Base-by-base conservation (phyloP, 2,329 filamentous ascomycete species). In the Pseudogymnoascus sp. region DNA sequence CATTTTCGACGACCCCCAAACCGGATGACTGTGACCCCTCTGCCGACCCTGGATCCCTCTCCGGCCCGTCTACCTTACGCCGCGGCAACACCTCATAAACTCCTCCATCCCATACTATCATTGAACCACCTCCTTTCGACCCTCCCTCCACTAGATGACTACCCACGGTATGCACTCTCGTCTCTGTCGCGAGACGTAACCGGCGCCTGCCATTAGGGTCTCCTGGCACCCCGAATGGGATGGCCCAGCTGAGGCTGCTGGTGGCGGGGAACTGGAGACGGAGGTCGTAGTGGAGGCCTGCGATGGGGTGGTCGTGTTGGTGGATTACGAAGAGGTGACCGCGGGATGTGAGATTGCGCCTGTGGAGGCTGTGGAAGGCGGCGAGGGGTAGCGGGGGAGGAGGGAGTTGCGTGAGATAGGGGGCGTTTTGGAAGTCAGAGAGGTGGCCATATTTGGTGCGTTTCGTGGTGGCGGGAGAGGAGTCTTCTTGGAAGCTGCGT, bases 261-360 rank as follows among this genome's bases (percentile, higher is more conserved):
- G 82, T 81, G 63, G 80, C 78, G 31, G 88, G 90, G 71, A 90
- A 87, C 72, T 90, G 87, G 16, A 90, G 76, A 2, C 88, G 79
- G 18, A 90, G 77, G 72, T 90, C 88, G 76, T 90, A 89, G 71
- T 88, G 85, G 1, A 80, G 80, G 23, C 88, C 87, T 8, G 88
- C 86, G 46, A 88, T 72, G 1, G 88, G 88, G 70, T 90, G 88
- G 69, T 89, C 87, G 71, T 91, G 87, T 70, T 91, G 87, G 72
- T 90, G 87, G 38, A 90, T 80, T 61, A 90, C 83, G 69, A 90
- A 90, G 71, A 87, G 84, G 7, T 78, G 75, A 16, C 79, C 79
- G 16, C 28, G 49, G n/a, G 49, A 56, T 34, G 49, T 56, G 49
- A 56, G 49, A 14, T 56, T 16, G 49, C 28, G 28, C 5, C 18